Percentiles rank a stretch among this genome's conserved stretches.
These are phyloP conservation scores for Zarea fungicola DNA, from an alignment of 2,329 filamentous ascomycete species.

Conservation along the genomic window DNA sequence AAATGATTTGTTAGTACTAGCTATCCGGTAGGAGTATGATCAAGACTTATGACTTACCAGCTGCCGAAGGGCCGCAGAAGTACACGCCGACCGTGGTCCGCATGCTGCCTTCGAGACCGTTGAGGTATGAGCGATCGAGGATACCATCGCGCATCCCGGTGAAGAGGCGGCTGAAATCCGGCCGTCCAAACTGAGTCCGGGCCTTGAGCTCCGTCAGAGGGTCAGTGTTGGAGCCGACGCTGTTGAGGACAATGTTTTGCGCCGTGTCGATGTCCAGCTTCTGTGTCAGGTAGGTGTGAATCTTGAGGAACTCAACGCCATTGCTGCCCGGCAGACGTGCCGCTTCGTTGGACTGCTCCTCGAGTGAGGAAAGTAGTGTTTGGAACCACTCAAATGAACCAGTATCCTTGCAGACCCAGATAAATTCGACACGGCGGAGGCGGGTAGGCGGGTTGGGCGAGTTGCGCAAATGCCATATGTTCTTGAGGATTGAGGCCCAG, in stretches of 20 bases:
- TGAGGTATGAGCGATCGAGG: conserved; percentile 76
- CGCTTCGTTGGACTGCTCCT: conserved; percentile 72
- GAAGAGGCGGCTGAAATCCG: conserved; percentile 80
- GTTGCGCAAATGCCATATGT: conserved; percentile 94
- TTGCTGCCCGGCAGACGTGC: conserved; percentile 62
- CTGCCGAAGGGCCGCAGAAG: conserved; percentile 84
- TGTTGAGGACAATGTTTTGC: conserved; percentile 96
- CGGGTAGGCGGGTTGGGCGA: conserved; percentile 83
- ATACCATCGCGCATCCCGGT: conserved; percentile 84
- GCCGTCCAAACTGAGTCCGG: conserved; percentile 90
- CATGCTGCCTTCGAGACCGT: conserved; percentile 69
- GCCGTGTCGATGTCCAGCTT: conserved; percentile 86
- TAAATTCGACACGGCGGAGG: conserved; percentile 92
- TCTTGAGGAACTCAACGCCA: conserved; percentile 82
- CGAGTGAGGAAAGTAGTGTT: conserved; percentile 82
- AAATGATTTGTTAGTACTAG: conserved; percentile 27
- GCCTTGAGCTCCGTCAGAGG: conserved; percentile 87
- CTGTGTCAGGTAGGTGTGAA: conserved; percentile 96
- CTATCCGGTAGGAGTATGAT: not conserved
- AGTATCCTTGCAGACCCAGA: conserved; percentile 97
- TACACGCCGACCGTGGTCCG: conserved; percentile 92
- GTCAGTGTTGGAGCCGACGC: conserved; percentile 80
- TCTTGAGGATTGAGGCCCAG: conserved; percentile 86
- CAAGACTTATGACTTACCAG: conserved; percentile 39
- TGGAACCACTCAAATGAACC: conserved; percentile 99